phyloP scores from a whole-genome alignment of 495 filamentous ascomycete genomes.

The Penicillium odoratum region DNA sequence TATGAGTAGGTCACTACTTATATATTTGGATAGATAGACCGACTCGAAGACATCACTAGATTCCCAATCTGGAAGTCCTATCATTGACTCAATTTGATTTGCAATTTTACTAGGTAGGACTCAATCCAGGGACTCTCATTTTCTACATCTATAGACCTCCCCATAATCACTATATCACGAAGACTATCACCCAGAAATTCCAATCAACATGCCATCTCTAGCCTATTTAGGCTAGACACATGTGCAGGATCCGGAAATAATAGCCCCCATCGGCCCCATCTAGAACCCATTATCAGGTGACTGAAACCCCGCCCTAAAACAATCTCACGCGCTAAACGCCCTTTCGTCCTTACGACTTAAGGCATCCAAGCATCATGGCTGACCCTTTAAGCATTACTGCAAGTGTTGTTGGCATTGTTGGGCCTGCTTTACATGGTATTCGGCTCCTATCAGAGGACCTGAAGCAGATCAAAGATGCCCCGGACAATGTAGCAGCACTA shows the following conservation, averaged over 20 bases:
- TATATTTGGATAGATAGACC: too few species aligned
- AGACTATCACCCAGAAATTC: not conserved
- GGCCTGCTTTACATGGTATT: slow-evolving; percentile 37
- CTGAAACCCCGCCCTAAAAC: not conserved
- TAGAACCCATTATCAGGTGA: not conserved
- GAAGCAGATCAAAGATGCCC: slow-evolving; percentile 39
- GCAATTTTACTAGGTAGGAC: too few species aligned
- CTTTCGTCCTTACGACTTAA: not conserved
- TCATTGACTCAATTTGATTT: too few species aligned
- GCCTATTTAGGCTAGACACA: not conserved
- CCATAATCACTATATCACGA: too few species aligned
- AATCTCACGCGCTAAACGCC: not conserved
- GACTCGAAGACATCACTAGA: too few species aligned
- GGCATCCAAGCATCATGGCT: slow-evolving; percentile 16
- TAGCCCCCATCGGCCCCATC: not conserved
- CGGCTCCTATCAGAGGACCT: slow-evolving; percentile 38
- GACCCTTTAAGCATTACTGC: slow-evolving; percentile 41
- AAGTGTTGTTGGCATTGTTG: slow-evolving; percentile 35
- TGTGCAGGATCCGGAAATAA: not conserved
- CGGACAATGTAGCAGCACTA: slow-evolving; percentile 32
- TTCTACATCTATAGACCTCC: too few species aligned
- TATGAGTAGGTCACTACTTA: too few species aligned
- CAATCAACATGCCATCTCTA: not conserved
- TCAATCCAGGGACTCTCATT: too few species aligned
- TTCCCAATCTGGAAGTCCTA: too few species aligned